Percentiles rank a stretch among this genome's conserved stretches.
Conservation (phyloP, 2,329 filamentous ascomycete genomes). For the Fusarium sp. region DNA sequence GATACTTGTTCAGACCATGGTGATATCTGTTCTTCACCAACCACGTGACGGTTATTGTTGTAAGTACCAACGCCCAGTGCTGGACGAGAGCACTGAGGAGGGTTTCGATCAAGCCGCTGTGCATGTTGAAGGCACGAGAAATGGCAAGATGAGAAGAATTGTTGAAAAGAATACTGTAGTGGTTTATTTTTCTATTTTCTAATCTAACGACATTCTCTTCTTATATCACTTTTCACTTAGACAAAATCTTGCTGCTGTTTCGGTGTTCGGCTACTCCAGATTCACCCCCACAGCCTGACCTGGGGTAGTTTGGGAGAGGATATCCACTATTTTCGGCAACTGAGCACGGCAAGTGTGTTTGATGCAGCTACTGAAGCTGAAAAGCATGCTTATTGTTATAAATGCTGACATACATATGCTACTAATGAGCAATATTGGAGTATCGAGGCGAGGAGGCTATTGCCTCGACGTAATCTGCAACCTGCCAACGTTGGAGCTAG, state of each 20-base stretch:
- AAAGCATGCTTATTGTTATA: not conserved
- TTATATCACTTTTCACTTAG: conserved; percentile 37
- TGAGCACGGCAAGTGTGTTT: conserved; percentile 25
- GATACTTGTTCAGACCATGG: conserved; percentile 75
- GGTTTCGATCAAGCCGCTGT: conserved; percentile 41
- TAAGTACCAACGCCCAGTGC: conserved; percentile 40
- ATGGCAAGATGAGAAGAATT: not conserved
- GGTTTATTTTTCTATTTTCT: not conserved
- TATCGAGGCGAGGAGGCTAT: conserved; percentile 31
- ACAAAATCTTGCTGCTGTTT: conserved; percentile 20
- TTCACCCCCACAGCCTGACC: conserved; percentile 23
- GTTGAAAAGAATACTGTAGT: conserved; percentile 17
- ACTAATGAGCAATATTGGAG: rapidly evolving
- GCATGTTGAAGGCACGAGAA: conserved; percentile 39
- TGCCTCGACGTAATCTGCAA: conserved; percentile 28
- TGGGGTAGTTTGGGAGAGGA: conserved; percentile 32
- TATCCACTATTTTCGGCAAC: conserved; percentile 35
- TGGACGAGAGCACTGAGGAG: conserved; percentile 29
- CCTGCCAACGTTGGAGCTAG: conserved; percentile 30
- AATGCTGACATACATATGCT: not conserved
- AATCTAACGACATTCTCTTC: conserved; percentile 8
- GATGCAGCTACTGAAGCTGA: not conserved
- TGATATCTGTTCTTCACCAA: conserved; percentile 53
- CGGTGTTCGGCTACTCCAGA: conserved; percentile 27
- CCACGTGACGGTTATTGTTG: conserved; percentile 16